These are phyloP conservation scores for Cyclotella sp. DNA, from an alignment of 108 stramenopile genomes.

Conservation along the genomic window DNA sequence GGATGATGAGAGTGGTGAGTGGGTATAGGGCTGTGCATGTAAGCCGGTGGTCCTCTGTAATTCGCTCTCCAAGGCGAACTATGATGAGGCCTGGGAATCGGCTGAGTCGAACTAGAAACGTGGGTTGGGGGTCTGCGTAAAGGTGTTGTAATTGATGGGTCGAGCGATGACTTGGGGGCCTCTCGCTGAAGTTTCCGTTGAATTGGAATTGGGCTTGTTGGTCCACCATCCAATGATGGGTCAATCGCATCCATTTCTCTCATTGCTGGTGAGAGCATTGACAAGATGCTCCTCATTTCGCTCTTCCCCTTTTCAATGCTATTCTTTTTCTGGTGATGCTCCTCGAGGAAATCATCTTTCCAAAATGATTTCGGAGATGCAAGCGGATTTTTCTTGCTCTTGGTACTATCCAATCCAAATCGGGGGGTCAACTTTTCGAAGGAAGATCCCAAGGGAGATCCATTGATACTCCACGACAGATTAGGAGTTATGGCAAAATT, in stretches of 20 bases:
- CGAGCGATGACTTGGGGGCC: neutral
- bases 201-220: conserved; percentile 76
- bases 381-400: conserved; percentile 49
- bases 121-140: conserved; percentile 19
- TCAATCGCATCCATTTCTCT: conserved; percentile 45
- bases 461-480: conserved; percentile 77
- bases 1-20: conserved; percentile 57
- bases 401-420: conserved; percentile 53
- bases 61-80: conserved; percentile 24
- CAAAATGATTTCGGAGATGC: conserved; percentile 53
- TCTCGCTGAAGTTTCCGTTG: conserved; percentile 15
- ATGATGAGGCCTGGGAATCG: conserved; percentile 17
- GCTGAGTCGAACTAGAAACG: conserved; percentile 15
- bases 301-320: conserved; percentile 47
- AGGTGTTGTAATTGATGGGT: conserved; percentile 23
- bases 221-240: conserved; percentile 56
- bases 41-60: conserved; percentile 16
- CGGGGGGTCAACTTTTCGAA: conserved; percentile 34
- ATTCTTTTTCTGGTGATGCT: conserved; percentile 19
- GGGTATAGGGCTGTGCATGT: conserved; percentile 48
- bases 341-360: conserved; percentile 42
- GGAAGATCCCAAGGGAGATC: conserved; percentile 29
- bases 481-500: conserved; percentile 51
- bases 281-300: conserved; percentile 57
- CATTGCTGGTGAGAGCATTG: conserved; percentile 66